Conservation (phyloP, 805 yeast species). For the Zygosaccharomyces rouxii region DNA sequence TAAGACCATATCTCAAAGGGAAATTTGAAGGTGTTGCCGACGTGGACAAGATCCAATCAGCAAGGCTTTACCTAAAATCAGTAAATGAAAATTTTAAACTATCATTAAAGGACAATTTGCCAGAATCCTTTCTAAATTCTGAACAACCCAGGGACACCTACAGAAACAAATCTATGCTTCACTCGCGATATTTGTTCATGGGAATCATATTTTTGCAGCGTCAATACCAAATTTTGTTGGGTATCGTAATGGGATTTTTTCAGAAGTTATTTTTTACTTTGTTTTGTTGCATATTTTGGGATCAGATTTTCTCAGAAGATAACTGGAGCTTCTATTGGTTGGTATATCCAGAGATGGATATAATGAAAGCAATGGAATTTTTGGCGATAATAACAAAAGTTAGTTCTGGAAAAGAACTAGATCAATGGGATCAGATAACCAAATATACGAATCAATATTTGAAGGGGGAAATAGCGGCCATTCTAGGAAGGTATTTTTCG, state of each 20-base stretch:
- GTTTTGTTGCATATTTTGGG: too few species aligned
- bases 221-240: background rate
- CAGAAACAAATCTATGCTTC: background rate
- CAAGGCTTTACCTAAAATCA: background rate
- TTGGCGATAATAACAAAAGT: slow-evolving; percentile 1
- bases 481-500: too few species aligned
- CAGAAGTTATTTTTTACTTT: background rate
- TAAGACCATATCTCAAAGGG: slow-evolving; percentile 1
- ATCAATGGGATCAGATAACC: slow-evolving; percentile 5
- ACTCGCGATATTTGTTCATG: background rate
- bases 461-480: too few species aligned
- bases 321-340: background rate
- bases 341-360: background rate
- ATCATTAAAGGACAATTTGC: background rate
- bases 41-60: background rate
- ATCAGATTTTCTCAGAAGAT: too few species aligned
- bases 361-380: background rate
- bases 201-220: background rate
- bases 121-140: background rate
- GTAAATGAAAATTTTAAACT: too few species aligned
- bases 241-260: too few species aligned
- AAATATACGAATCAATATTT: slow-evolving; percentile 1
- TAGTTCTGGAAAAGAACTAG: slow-evolving; percentile 2
- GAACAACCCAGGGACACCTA: background rate
- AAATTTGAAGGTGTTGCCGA: background rate